Evolutionary conservation across 1,284 basidiomycete species (phyloP), one percentile per base, ranked within the genome.

Genomic region (Trichosporon inkin): DNA sequence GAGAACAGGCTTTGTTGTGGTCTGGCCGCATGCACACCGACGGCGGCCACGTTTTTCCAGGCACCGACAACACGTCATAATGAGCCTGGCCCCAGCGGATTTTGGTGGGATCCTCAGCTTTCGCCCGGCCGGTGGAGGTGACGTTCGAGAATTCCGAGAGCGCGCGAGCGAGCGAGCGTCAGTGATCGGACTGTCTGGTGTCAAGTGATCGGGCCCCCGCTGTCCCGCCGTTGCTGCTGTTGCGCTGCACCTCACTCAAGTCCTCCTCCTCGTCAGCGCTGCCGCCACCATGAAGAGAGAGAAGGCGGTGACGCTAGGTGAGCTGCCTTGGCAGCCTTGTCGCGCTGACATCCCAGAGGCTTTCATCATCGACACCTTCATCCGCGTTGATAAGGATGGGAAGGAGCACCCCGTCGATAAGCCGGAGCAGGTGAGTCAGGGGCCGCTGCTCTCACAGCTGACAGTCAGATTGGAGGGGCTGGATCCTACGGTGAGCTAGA

Each of bases 331-430:
- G 1, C 6, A 1, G 11, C 7, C 14, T 17, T 2, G 2, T 10
- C 37, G 14, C 14, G 11, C 40, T 44, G 10, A 41, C 36, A 8
- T 37, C 3, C 6, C 57, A 73, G 74, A 76, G 49, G 67, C 68
- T 32, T 74, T 77, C 61, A 76, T 77, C 57, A 69, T 76, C 54
- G 77, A 78, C 55, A 74, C 71, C 0, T 76, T 78, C 63, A 73
- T 66, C 0, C 62, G 60, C 5, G 60, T 76, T 3, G 71, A 69
- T 10, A 62, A 70, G 0, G 62, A 68, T 52, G 75, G 74, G 0
- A 58, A 66, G 0, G 71, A 76, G 24, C 60, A 52, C 2, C 60
- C 67, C 1, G 56, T 68, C 11, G 64, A 70, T 34, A 66, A 71
- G 56, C 66, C 68, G 19, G 71, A 76, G 51, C 71, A 77, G 64